Base-by-base conservation (phyloP, 1,139 yeast genomes). In the Pichia sp. region DNA sequence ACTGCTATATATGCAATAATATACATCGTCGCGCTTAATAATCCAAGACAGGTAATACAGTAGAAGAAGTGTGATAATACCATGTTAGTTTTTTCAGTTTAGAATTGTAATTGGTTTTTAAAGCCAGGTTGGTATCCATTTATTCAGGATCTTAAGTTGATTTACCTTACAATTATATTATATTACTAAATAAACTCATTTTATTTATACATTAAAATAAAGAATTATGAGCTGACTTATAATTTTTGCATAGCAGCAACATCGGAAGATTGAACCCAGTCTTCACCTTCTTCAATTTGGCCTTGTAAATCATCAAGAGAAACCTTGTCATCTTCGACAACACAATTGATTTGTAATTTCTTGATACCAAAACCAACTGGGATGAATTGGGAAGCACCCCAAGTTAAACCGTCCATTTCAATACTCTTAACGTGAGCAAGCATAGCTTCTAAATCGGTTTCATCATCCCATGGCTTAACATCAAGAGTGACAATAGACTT, bases 391-490 rank as follows among this genome's bases (percentile, higher is more conserved):
- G 78, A 84, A 68, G 94, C 97, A 85, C 99, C 99, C 98, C 98
- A 92, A 62, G 74, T 75, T 68, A 94, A 85, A 81, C 99, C 99
- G 46, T 90, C 97, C 76, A 75, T 73, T 70, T 81, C 84, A 64
- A 90, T 72, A 60, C 77, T 69, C 81, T 88, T 89, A 67, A 89
- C 97, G 72, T 81, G 80, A 54, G 83, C 90, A 64, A 87, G 74
- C 75, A 92, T 71, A 72, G 82, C 83, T 53, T 92, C 95, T 71
- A 94, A 79, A 70, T 90, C 83, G 61, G 98, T 92, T 80, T 92
- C 97, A 67, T 92, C 97, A 74, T 92, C 98, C 98, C 98, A 92
- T 75, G 97, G 97, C 85, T 92, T 92, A 64, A 92, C 95, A 66
- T 92, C 98, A 67, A 92, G 69, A 66, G 98, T 92, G 67, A 92